Base-by-base conservation (phyloP, 2,329 filamentous ascomycete species). In the Neonectria magnoliae region DNA sequence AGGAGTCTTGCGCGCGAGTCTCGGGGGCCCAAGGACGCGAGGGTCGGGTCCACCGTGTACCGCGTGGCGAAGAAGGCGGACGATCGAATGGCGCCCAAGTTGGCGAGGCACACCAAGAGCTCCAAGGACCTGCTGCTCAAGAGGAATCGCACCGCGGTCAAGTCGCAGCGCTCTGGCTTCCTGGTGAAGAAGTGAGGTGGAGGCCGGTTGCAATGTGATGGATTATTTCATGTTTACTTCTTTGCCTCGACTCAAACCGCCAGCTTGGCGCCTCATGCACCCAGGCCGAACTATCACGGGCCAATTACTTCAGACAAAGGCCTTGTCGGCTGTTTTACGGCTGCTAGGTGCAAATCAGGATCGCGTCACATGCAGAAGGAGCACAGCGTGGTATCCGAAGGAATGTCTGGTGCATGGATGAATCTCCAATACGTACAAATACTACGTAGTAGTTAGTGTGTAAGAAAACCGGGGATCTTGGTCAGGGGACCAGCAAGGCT, bases 31-130 rank as follows among this genome's bases (percentile, higher is more conserved):
- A 77, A 76, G 48, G 87, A 89, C 70, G 77, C 82, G 71, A 76
- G 78, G 54, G 76, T 87, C n/a, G 86, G 86, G 2, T 78, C 81
- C 13, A 88, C 87, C 2, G 81, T 85, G 56, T 89, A 86, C 71
- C 79, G 87, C 20, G 83, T 87, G 65, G 76, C 78, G 6, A 79
- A 78, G 58, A 78, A 79, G 70, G 76, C 74, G n/a, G 84, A 87
- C 60, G 70, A 75, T 68, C 79, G 79, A 60, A 76, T 88, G 68
- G 82, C 85, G 57, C 87, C 86, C 25, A 84, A 81, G 77, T 64
- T 72, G 64, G 78, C 78, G 69, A 84, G 82, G 76, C 69, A 81
- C 36, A 74, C 83, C 8, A 76, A 77, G 60, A 78, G 75, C 60
- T 68, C 78, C 18, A 87, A 81, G 77, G 78, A 84, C 60, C 68